phyloP scores from a whole-genome alignment of 306 rosid genomes.

The Trichosanthes cucumerina region DNA sequence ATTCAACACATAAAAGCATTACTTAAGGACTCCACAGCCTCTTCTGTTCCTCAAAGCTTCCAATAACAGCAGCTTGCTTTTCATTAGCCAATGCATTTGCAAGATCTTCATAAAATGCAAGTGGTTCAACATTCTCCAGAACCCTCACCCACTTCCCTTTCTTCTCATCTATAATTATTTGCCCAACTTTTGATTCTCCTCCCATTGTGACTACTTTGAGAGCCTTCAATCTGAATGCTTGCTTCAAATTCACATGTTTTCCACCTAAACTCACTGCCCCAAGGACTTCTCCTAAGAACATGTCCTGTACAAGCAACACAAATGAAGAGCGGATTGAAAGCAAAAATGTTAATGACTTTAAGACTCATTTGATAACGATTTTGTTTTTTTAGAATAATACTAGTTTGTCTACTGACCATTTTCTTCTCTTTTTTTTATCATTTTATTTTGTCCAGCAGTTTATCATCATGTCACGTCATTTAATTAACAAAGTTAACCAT shows the following conservation, averaged over 20 bases:
- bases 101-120: constrained; percentile 26
- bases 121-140: constrained; percentile 31
- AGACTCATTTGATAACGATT: neutral
- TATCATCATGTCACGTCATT: neutral
- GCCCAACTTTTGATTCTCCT: constrained; percentile 47
- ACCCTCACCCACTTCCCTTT: constrained; percentile 49
- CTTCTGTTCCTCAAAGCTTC: constrained; percentile 59
- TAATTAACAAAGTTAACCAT: no score
- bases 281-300: constrained; percentile 65
- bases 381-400: neutral
- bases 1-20: neutral
- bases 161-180: constrained; percentile 31
- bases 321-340: neutral
- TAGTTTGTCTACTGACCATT: neutral
- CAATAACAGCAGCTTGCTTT: constrained; percentile 58
- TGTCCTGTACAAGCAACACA: constrained; percentile 32
- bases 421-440: no score
- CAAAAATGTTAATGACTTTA: neutral
- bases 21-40: constrained; percentile 33
- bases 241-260: constrained; percentile 19
- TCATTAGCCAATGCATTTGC: constrained; percentile 39
- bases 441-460: no score
- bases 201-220: constrained; percentile 44
- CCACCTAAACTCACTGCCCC: constrained; percentile 49
- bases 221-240: constrained; percentile 29